Conservation (phyloP, 2,329 filamentous ascomycete species). For the Tolypocladium tundrense region DNA sequence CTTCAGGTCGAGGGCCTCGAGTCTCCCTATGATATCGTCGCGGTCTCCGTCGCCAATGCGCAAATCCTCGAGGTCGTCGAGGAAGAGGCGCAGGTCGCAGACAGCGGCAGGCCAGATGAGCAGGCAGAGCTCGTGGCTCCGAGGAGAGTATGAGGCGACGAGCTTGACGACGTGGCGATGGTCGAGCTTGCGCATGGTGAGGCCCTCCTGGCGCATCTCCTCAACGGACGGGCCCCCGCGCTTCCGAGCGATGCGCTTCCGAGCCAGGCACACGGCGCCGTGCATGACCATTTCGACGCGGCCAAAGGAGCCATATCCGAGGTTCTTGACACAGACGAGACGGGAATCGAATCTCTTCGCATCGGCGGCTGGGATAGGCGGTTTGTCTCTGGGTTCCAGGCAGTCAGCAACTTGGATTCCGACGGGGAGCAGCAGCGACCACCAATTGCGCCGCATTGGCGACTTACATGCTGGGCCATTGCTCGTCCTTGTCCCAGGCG, state of each 20-base stretch:
- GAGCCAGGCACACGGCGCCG: conserved; percentile 30
- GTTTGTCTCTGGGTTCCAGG: conserved; percentile 14
- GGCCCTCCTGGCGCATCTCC: conserved; percentile 31
- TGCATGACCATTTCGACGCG: conserved; percentile 32
- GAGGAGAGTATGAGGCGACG: conserved; percentile 34
- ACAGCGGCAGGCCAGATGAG: conserved; percentile 37
- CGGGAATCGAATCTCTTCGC: conserved; percentile 23
- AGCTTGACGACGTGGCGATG: conserved; percentile 38
- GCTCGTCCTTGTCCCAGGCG: conserved; percentile 20
- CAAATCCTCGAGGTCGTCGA: conserved; percentile 32
- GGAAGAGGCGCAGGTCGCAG: conserved; percentile 31
- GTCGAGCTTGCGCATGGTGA: conserved; percentile 35
- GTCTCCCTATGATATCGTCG: conserved; percentile 27
- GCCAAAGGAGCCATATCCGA: conserved; percentile 33
- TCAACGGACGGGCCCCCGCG: conserved; percentile 26
- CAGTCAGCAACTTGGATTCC: background rate
- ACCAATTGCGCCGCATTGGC: background rate
- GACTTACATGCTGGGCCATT: conserved; percentile 23
- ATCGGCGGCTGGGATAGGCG: conserved; percentile 17
- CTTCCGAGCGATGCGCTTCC: conserved; percentile 30
- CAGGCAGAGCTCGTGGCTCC: conserved; percentile 29
- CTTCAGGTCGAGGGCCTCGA: conserved; percentile 26
- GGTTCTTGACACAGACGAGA: conserved; percentile 19
- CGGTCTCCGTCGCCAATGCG: conserved; percentile 26
- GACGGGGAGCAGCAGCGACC: background rate